A percentile compares a stretch with the other conserved stretches of the same genome.
Evolutionary conservation across 2,329 filamentous ascomycete genomes (phyloP).

Genomic region (Chrysosporium queenslandicum): DNA sequence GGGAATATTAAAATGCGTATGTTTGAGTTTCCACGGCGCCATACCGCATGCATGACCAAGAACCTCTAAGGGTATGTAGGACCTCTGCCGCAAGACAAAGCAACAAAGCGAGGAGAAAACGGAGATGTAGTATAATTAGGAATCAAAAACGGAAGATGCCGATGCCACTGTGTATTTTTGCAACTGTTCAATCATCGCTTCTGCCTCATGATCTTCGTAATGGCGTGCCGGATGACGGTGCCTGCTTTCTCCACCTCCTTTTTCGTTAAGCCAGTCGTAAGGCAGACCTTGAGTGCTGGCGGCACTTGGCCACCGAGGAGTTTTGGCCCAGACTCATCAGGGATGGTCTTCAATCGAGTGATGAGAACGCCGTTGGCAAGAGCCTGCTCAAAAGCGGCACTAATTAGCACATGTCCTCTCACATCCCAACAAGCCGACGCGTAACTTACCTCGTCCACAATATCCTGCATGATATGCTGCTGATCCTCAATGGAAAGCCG

Average conservation of each 20-base stretch:
- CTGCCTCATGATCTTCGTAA: constrained; percentile 75
- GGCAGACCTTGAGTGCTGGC: constrained; percentile 81
- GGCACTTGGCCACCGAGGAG: constrained; percentile 60
- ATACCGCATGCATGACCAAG: not conserved
- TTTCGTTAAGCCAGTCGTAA: constrained; percentile 77
- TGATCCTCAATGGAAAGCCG: constrained; percentile 64
- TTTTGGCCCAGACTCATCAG: constrained; percentile 54
- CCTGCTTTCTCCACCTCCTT: constrained; percentile 96
- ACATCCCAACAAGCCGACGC: not conserved
- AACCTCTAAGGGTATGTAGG: not conserved
- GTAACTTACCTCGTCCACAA: constrained; percentile 75
- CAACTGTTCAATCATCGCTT: constrained; percentile 20
- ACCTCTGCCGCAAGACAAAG: not conserved
- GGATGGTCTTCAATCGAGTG: constrained; percentile 71
- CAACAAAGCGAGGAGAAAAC: not conserved
- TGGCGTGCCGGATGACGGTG: constrained; percentile 74
- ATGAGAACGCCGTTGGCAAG: constrained; percentile 83
- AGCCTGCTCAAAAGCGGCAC: constrained; percentile 42
- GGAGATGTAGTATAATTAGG: not conserved
- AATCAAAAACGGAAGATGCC: not conserved
- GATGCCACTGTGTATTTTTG: not conserved
- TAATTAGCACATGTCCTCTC: not conserved
- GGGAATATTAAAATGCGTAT: constrained; percentile 4
- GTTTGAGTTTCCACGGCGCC: not conserved
- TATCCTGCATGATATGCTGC: constrained; percentile 74